Conservation (phyloP, 2,329 filamentous ascomycete genomes). For the Sporothrix sp. region DNA sequence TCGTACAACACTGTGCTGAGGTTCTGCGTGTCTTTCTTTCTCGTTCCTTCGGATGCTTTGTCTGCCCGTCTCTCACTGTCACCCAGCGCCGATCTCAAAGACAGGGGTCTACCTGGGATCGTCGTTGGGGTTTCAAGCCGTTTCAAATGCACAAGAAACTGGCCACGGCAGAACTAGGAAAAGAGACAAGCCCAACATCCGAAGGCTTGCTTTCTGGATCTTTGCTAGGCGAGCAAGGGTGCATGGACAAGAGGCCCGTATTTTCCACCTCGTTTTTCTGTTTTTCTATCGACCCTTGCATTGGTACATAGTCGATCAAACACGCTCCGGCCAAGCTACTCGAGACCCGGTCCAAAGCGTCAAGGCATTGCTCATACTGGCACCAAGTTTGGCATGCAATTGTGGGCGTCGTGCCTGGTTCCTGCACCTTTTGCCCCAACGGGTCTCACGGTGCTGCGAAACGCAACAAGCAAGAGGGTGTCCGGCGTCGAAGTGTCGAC, state of each 20-base stretch:
- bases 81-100: neutral
- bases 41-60: no score
- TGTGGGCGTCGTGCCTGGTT: no score
- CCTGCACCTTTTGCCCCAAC: no score
- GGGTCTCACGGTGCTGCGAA: no score
- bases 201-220: neutral
- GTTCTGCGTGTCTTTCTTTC: neutral
- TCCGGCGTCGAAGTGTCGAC: neutral
- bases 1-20: neutral
- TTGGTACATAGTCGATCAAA: conserved; percentile 11
- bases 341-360: no score
- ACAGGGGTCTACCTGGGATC: conserved; percentile 7
- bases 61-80: no score
- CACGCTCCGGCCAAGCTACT: neutral
- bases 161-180: neutral
- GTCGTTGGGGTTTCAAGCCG: conserved; percentile 12
- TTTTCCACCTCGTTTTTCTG: conserved; percentile 9
- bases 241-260: no score
- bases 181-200: neutral
- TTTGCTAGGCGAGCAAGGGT: no score
- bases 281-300: conserved; percentile 1
- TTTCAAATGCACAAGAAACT: conserved; percentile 11
- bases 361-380: no score
- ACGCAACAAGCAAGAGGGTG: no score
- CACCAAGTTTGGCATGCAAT: no score